phyloP scores from a whole-genome alignment of 345 rosid genomes.

The Dovyalis caffra region DNA sequence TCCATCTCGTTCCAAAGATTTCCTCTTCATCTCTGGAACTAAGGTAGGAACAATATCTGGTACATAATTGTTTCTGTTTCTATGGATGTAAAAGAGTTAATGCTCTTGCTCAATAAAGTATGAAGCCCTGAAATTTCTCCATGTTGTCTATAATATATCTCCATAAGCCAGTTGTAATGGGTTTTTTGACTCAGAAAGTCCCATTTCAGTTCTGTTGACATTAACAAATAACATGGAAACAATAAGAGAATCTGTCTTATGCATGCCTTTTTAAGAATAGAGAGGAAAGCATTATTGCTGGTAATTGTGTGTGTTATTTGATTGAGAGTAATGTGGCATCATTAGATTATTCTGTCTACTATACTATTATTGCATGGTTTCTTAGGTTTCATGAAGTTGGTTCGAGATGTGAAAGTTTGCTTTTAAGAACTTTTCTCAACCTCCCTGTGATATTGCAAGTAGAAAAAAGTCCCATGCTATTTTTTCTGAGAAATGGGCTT shows the following conservation, averaged over 20 bases:
- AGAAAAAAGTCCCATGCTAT: neutral
- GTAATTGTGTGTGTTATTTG: neutral
- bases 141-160: neutral
- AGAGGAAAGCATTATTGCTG: neutral
- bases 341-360: neutral
- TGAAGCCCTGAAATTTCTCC: neutral
- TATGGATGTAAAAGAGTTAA: neutral
- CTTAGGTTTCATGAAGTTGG: neutral
- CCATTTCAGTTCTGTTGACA: neutral
- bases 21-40: conserved; percentile 96
- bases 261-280: neutral
- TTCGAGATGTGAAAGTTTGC: neutral
- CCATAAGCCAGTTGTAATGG: neutral
- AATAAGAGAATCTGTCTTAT: neutral
- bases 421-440: neutral
- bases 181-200: neutral
- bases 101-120: neutral
- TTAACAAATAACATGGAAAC: neutral
- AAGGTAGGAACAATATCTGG: conserved; percentile 46
- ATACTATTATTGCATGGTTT: neutral
- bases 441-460: neutral
- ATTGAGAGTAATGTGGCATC: neutral
- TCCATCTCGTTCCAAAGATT: conserved; percentile 82
- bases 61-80: neutral
- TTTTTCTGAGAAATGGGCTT: neutral